These are phyloP conservation scores for Luffa acutangula DNA, from an alignment of 306 rosid species.

Conservation along the genomic window DNA sequence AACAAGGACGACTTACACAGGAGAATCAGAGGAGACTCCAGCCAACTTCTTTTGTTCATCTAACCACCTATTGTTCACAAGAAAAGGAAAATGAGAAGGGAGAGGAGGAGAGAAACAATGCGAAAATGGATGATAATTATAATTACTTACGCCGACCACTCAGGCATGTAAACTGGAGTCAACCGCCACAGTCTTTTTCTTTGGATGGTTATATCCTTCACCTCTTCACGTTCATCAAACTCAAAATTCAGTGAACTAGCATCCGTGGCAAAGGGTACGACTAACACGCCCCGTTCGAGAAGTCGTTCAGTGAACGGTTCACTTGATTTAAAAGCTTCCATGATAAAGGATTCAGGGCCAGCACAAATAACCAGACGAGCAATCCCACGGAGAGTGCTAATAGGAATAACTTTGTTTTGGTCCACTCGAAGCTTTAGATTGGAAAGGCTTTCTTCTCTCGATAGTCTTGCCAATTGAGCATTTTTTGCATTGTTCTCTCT, in stretches of 20 bases:
- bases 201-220: slow-evolving; percentile 29
- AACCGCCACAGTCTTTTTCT: slow-evolving; percentile 91
- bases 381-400: slow-evolving; percentile 63
- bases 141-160: slow-evolving; percentile 70
- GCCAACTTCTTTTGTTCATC: slow-evolving; percentile 86
- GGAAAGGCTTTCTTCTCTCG: slow-evolving; percentile 78
- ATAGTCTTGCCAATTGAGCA: slow-evolving; percentile 64
- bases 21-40: slow-evolving; percentile 68
- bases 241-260: slow-evolving; percentile 46
- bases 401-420: slow-evolving; percentile 50
- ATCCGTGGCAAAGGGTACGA: slow-evolving; percentile 64
- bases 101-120: neutral
- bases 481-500: slow-evolving; percentile 74
- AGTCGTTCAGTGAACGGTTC: slow-evolving; percentile 66
- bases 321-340: slow-evolving; percentile 58
- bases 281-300: slow-evolving; percentile 83
- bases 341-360: slow-evolving; percentile 58
- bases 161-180: slow-evolving; percentile 36
- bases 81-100: neutral
- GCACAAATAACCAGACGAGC: slow-evolving; percentile 85
- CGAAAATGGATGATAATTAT: neutral
- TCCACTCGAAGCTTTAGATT: slow-evolving; percentile 73
- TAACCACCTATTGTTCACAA: slow-evolving; percentile 52
- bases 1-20: slow-evolving; percentile 53
- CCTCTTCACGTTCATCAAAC: slow-evolving; percentile 53